Conservation (phyloP, 2,329 filamentous ascomycete genomes). For the Alternaria sp. region DNA sequence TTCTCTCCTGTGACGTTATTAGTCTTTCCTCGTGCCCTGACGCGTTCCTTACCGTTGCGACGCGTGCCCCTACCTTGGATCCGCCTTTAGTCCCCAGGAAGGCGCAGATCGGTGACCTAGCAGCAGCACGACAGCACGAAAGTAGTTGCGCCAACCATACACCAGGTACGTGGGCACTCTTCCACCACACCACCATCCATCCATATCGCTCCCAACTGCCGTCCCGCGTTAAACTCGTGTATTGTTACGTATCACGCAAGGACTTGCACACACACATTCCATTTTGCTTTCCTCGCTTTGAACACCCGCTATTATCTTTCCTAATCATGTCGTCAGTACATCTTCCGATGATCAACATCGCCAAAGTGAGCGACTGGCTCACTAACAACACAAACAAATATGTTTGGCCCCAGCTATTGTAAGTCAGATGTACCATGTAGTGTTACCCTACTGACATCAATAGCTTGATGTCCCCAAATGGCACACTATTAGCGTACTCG, state of each 20-base stretch:
- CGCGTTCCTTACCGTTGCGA: slow-evolving; percentile 2
- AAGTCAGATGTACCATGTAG: slow-evolving; percentile 24
- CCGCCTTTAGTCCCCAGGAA: slow-evolving; percentile 4
- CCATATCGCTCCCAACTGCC: neutral
- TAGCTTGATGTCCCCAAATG: slow-evolving; percentile 62
- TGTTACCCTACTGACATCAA: slow-evolving; percentile 16
- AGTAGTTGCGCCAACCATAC: slow-evolving; percentile 18
- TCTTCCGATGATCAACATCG: slow-evolving; percentile 55
- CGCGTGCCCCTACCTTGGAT: neutral
- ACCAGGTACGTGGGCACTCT: slow-evolving; percentile 25
- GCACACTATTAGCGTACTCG: slow-evolving; percentile 60
- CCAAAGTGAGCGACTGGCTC: slow-evolving; percentile 56
- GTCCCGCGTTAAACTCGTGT: neutral
- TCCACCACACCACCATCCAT: slow-evolving; percentile 9
- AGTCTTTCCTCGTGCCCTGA: slow-evolving; percentile 7
- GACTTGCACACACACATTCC: neutral
- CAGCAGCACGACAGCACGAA: slow-evolving; percentile 18
- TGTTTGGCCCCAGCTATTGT: slow-evolving; percentile 57
- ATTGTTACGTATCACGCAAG: neutral
- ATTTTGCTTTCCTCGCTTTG: slow-evolving; percentile 2
- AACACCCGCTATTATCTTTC: slow-evolving; percentile 3
- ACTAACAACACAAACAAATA: slow-evolving; percentile 55
- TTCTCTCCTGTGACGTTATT: slow-evolving; percentile 2
- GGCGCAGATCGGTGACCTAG: slow-evolving; percentile 10
- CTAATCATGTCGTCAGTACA: slow-evolving; percentile 27